Evolutionary conservation across 345 rosid genomes (phyloP), one percentile per base, ranked within the genome.

Genomic region (Acer campestre): DNA sequence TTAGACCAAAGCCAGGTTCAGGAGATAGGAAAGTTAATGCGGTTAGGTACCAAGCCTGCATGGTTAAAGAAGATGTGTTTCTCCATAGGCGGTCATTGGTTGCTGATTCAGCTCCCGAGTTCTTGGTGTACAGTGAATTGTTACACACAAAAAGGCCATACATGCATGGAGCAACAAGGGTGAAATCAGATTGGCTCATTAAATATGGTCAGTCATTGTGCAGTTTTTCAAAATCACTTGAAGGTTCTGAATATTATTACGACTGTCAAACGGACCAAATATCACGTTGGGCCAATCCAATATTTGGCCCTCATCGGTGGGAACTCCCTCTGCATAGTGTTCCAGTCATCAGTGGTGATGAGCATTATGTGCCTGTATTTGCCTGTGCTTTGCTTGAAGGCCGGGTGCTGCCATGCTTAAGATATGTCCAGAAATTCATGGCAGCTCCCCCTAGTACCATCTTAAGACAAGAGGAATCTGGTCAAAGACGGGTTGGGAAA

Each of bases 51-150:
- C 90, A 92, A 77, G 93, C 97, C 14, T 89, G 90, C 74, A 77
- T 76, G 71, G 92, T 92, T 69, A 85, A 91, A 70, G 98, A 92
- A 85, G 73, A 88, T 1, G 90, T 93, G 59, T 89, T 86, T 76
- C 92, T 95, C 79, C 98, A 92, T 85, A 90, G 92, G 7, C 65
- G 87, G 89, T 95, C 98, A 12, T 90, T 88, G 74, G 85, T 95
- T 70, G 81, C 90, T 5, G 72, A 70, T 61, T 79, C 94, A 2
- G 89, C 96, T n/a, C 98, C 99, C 1, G 97, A 95, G 80, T 88
- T 89, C 77, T 83, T 93, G 84, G 98, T 90, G 35, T 95, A 93
- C 82, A 88, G 88, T 58, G 98, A 92, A 83, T 86, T 93, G 76
- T 73, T 92, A 29, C 84, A 83, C 25, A 88, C 92, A 67, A 95